Conservation (phyloP, 2,329 filamentous ascomycete genomes). For the Fusarium sarcochroum region DNA sequence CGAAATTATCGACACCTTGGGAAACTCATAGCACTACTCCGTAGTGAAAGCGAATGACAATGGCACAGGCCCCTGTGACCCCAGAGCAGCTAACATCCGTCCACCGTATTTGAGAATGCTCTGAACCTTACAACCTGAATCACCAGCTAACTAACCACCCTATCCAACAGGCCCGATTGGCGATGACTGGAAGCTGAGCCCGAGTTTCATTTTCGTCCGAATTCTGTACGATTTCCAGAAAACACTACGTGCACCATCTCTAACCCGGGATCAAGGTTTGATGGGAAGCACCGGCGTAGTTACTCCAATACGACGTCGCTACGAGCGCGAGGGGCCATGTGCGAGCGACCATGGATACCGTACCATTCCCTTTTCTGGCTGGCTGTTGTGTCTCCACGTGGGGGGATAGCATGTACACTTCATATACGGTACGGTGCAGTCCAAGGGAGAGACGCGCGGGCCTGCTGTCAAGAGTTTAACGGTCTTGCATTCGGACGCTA, state of each 20-base stretch:
- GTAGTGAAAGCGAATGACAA: too few species aligned
- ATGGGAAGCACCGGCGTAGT: slow-evolving; percentile 9
- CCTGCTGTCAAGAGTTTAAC: slow-evolving; percentile 32
- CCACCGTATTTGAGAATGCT: background rate
- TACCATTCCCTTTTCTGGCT: slow-evolving; percentile 8
- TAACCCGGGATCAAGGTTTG: slow-evolving; percentile 12
- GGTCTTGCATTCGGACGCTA: slow-evolving; percentile 8
- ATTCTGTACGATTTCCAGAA: background rate
- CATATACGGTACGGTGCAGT: background rate
- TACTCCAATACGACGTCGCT: slow-evolving; percentile 32
- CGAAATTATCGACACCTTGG: too few species aligned
- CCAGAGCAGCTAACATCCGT: too few species aligned
- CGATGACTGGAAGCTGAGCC: slow-evolving; percentile 32
- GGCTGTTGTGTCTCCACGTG: slow-evolving; percentile 37
- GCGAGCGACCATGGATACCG: slow-evolving; percentile 20
- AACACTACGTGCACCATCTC: background rate
- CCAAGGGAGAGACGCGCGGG: slow-evolving; percentile 28
- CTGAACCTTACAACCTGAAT: background rate
- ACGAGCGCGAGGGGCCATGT: slow-evolving; percentile 11
- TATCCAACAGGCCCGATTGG: slow-evolving; percentile 29
- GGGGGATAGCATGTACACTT: slow-evolving; percentile 1
- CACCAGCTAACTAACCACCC: background rate
- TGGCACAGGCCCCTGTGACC: too few species aligned
- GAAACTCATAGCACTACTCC: too few species aligned
- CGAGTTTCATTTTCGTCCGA: background rate